Evolutionary conservation across 352 stramenopile genomes (phyloP).

Genomic region (Globisporangium solare): DNA sequence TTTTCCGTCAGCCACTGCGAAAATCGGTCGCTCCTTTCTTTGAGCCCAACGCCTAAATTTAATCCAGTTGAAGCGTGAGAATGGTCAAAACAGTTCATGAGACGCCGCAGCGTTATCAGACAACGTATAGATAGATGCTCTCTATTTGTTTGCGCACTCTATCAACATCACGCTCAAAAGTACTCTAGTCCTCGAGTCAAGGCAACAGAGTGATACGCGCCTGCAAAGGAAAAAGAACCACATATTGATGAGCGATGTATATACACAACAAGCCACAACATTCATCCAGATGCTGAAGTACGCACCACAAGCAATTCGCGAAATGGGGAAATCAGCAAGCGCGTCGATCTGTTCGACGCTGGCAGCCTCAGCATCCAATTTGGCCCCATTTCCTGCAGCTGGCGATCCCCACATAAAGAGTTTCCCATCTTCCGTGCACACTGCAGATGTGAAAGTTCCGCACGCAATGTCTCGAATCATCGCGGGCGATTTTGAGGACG

Average conservation of each 20-base stretch:
- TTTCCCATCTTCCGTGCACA: constrained; percentile 44
- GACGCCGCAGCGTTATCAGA: background rate
- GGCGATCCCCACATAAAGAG: constrained; percentile 73
- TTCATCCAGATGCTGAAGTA: constrained; percentile 1
- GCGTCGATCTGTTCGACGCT: constrained; percentile 35
- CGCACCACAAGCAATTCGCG: constrained; percentile 59
- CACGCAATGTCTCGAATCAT: constrained; percentile 45
- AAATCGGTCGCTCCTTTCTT: constrained; percentile 2
- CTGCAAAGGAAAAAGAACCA: constrained; percentile 17
- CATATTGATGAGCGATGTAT: background rate
- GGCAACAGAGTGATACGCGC: constrained; percentile 60
- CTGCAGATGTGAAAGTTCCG: constrained; percentile 59
- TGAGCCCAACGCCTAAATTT: constrained; percentile 13
- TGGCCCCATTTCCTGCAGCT: constrained; percentile 59
- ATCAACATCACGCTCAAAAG: constrained; percentile 16
- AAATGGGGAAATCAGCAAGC: constrained; percentile 42
- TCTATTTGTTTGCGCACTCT: background rate
- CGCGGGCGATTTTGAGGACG: background rate
- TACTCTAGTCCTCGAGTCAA: constrained; percentile 49
- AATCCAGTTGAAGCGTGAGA: background rate
- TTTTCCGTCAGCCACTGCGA: background rate
- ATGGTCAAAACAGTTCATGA: too few species aligned
- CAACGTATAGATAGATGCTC: background rate
- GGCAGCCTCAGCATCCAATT: constrained; percentile 48
- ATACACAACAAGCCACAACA: background rate